These are phyloP conservation scores for Metschnikowia lunata DNA, from an alignment of 805 yeast genomes.

Conservation along the genomic window DNA sequence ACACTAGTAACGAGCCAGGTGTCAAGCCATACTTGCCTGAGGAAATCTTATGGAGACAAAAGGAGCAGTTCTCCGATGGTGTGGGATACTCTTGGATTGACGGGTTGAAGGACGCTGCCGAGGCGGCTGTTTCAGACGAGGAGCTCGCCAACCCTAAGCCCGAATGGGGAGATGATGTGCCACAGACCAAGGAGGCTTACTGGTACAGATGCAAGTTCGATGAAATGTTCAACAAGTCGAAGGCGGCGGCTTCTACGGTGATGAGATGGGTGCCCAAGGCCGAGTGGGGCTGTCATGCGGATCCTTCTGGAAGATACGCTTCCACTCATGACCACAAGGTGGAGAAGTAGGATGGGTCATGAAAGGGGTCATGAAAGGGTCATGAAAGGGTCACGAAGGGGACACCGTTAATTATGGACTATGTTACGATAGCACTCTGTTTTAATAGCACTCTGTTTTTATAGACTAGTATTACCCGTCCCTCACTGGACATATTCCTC, in stretches of 20 bases:
- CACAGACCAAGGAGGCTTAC: conserved; percentile 97
- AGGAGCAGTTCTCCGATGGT: conserved; percentile 99
- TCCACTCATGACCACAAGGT: conserved; percentile 70
- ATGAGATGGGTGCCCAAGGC: conserved; percentile 99
- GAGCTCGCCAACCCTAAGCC: conserved; percentile 86
- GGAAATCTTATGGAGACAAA: conserved; percentile 98
- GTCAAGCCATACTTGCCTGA: conserved; percentile 87
- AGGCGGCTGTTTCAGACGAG: conserved; percentile 80
- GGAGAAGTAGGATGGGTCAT: conserved; percentile 19
- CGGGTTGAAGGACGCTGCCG: conserved; percentile 93
- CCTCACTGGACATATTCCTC: conserved; percentile 7
- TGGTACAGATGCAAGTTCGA: conserved; percentile 98
- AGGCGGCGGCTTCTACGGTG: conserved; percentile 93
- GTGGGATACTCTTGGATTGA: conserved; percentile 99
- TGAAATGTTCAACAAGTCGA: conserved; percentile 74
- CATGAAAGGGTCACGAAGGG: neutral
- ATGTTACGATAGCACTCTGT: too few species aligned
- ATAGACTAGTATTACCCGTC: neutral
- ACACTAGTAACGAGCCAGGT: conserved; percentile 77
- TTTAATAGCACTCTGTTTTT: too few species aligned
- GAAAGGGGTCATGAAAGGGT: too few species aligned
- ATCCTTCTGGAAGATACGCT: conserved; percentile 97
- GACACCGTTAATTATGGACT: too few species aligned
- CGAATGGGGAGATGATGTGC: conserved; percentile 93
- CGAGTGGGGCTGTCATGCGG: conserved; percentile 99